Evolutionary conservation across 805 yeast species (phyloP).

Genomic region (Candida ascalaphidarum): DNA sequence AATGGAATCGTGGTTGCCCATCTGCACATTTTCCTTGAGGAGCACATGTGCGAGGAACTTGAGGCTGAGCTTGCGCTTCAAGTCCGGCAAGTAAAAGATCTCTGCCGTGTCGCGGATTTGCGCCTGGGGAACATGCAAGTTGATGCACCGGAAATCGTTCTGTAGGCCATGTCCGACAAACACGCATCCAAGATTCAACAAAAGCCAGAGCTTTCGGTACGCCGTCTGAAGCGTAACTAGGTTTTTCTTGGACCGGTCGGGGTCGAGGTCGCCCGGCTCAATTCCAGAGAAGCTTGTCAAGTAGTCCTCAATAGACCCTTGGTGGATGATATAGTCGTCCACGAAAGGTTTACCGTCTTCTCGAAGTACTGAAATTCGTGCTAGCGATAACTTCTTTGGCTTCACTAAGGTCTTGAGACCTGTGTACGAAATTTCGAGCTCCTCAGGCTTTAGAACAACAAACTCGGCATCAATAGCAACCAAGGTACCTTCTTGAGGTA

Average conservation of each 20-base stretch:
- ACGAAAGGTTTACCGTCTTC: slow-evolving; percentile 78
- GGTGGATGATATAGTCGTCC: slow-evolving; percentile 83
- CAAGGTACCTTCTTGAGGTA: slow-evolving; percentile 66
- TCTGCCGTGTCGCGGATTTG: slow-evolving; percentile 90
- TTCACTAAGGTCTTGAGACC: slow-evolving; percentile 63
- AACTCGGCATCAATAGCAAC: slow-evolving; percentile 97
- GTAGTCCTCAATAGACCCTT: slow-evolving; percentile 69
- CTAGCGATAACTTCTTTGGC: slow-evolving; percentile 72
- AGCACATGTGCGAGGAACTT: slow-evolving; percentile 81
- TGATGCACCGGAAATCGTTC: slow-evolving; percentile 90
- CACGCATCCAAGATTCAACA: slow-evolving; percentile 79
- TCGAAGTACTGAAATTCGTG: slow-evolving; percentile 80
- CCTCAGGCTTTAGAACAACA: slow-evolving; percentile 73
- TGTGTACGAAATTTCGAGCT: slow-evolving; percentile 64
- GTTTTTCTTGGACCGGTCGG: slow-evolving; percentile 50
- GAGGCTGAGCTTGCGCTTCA: slow-evolving; percentile 72
- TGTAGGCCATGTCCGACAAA: slow-evolving; percentile 93
- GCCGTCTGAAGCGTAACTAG: slow-evolving; percentile 77
- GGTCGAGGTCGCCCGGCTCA: slow-evolving; percentile 82
- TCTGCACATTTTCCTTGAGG: slow-evolving; percentile 70
- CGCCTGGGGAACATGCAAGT: slow-evolving; percentile 72
- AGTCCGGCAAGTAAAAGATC: slow-evolving; percentile 64
- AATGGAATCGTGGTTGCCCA: slow-evolving; percentile 92
- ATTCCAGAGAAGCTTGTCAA: slow-evolving; percentile 92
- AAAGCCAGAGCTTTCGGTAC: slow-evolving; percentile 82